Conservation (phyloP, 73 alveolate genomes). For the Breviolum minutum region DNA sequence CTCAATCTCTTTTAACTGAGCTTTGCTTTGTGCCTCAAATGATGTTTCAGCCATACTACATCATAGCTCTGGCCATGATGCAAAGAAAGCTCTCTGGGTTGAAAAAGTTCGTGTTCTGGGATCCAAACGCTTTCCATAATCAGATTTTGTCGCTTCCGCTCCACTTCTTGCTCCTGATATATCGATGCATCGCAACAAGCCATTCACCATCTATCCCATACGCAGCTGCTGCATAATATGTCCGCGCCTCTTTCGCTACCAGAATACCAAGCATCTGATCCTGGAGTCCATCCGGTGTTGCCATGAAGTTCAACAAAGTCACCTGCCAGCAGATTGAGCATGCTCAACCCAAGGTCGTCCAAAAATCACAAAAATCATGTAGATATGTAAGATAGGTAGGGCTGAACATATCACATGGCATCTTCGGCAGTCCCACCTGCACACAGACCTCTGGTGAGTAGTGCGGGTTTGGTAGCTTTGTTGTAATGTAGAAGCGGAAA, state of each 20-base stretch:
- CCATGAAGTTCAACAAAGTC: constrained; percentile 98
- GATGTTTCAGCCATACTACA: background rate
- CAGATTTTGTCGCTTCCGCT: constrained; percentile 98
- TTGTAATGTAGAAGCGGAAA: constrained; percentile 99
- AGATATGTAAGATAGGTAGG: background rate
- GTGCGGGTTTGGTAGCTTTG: constrained; percentile 99
- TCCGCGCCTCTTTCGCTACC: constrained; percentile 95
- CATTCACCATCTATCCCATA: background rate
- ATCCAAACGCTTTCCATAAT: constrained; percentile 96
- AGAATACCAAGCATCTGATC: constrained; percentile 97
- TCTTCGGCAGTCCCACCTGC: background rate
- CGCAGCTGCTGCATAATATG: background rate
- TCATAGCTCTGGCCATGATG: background rate
- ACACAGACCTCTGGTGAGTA: constrained; percentile 99
- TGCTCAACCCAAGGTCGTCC: background rate
- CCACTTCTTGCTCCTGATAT: constrained; percentile 98
- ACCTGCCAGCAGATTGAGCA: constrained; percentile 96
- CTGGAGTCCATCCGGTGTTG: constrained; percentile 98
- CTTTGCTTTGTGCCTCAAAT: constrained; percentile 97
- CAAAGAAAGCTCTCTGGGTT: background rate
- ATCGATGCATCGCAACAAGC: no score
- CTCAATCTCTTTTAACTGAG: constrained; percentile 97
- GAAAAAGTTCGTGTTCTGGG: background rate
- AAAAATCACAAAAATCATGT: background rate
- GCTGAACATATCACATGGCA: background rate